These are phyloP conservation scores for Neurospora sp. DNA, from an alignment of 495 filamentous ascomycete genomes.

Conservation along the genomic window DNA sequence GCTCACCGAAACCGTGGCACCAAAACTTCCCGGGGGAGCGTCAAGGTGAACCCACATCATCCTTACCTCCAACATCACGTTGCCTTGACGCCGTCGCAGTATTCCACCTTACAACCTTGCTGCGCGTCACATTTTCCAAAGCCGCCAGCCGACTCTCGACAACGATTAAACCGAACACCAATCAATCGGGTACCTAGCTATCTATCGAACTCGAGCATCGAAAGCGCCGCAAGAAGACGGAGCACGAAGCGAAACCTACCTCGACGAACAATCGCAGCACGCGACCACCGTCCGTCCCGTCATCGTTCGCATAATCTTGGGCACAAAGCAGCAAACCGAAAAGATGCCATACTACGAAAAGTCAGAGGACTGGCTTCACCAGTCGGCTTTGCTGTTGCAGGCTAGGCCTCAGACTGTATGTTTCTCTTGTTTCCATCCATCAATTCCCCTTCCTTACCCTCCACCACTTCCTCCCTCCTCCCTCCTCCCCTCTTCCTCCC, in stretches of 20 bases:
- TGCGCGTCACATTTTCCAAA: neutral
- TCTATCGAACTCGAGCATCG: neutral
- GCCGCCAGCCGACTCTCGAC: neutral
- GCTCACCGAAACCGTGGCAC: neutral
- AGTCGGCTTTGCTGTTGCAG: slow-evolving; percentile 37
- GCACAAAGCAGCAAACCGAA: neutral
- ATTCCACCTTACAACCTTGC: neutral
- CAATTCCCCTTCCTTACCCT: too few relatives aligned
- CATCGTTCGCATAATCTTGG: neutral
- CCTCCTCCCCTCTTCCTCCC: neutral
- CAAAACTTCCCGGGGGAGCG: neutral
- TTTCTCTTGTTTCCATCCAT: neutral
- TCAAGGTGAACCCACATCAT: neutral
- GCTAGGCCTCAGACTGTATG: slow-evolving; percentile 38
- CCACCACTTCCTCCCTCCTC: neutral
- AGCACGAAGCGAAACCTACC: neutral
- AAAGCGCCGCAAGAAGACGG: neutral
- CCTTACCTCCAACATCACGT: neutral
- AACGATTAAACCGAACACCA: neutral
- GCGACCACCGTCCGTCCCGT: neutral
- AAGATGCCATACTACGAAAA: slow-evolving; percentile 44
- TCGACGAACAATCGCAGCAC: neutral
- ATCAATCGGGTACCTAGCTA: neutral
- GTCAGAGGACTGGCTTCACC: slow-evolving; percentile 44
- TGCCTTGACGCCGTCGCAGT: neutral